Conservation (phyloP, 257 asterid species). For the Salvia hispanica region DNA sequence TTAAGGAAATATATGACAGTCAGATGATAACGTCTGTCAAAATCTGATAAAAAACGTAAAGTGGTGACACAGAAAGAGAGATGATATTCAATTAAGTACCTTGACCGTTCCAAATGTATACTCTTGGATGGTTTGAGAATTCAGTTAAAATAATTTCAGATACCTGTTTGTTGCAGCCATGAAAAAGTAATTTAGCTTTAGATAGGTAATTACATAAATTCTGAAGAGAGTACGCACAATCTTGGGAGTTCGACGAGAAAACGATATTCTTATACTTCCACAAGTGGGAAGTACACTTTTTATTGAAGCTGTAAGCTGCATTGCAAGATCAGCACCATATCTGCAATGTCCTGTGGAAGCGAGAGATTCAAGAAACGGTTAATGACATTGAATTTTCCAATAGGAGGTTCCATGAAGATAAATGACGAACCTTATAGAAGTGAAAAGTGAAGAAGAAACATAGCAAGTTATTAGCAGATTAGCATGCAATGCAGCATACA, state of each 20-base stretch:
- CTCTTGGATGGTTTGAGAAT: slow-evolving; percentile 62
- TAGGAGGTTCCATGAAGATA: background rate
- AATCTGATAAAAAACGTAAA: slow-evolving; percentile 6
- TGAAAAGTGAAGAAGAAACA: slow-evolving; percentile 18
- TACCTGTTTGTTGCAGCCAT: slow-evolving; percentile 53
- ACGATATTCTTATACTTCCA: slow-evolving; percentile 80
- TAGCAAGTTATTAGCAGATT: background rate
- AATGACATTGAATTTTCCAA: background rate
- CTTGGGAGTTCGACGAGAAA: slow-evolving; percentile 89
- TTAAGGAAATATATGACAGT: background rate
- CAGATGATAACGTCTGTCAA: slow-evolving; percentile 1
- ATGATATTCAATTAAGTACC: slow-evolving; percentile 49
- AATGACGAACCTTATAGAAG: background rate
- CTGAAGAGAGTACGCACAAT: slow-evolving; percentile 46
- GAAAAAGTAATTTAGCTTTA: slow-evolving; percentile 33
- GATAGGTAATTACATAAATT: slow-evolving; percentile 23
- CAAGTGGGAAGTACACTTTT: slow-evolving; percentile 67
- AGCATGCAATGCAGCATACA: background rate
- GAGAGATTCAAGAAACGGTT: background rate
- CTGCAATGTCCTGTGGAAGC: slow-evolving; percentile 66
- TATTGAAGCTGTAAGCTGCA: slow-evolving; percentile 62
- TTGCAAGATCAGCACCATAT: slow-evolving; percentile 76
- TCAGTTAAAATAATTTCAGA: slow-evolving; percentile 53
- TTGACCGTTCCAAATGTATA: slow-evolving; percentile 77
- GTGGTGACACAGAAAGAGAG: slow-evolving; percentile 6